Conservation (phyloP, 2,329 filamentous ascomycete species). For the Colletotrichum viniferum region DNA sequence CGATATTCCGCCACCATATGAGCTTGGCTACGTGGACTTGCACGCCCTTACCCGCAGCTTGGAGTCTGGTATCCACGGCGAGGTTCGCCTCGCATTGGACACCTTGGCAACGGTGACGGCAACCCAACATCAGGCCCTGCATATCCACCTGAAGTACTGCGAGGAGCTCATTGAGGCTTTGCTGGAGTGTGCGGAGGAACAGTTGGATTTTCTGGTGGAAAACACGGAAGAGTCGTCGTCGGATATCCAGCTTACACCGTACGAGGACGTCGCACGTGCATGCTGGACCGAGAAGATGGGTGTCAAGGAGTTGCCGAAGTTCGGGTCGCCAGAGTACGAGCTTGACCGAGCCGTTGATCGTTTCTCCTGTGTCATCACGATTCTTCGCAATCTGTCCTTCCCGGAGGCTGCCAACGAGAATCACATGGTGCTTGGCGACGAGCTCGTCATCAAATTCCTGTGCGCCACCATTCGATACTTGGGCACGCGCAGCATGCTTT, state of each 20-base stretch:
- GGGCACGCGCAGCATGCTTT: slow-evolving; percentile 85
- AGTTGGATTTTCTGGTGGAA: slow-evolving; percentile 83
- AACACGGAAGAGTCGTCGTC: slow-evolving; percentile 86
- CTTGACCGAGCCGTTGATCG: slow-evolving; percentile 86
- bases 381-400: slow-evolving; percentile 92
- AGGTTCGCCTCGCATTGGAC: slow-evolving; percentile 90
- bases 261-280: slow-evolving; percentile 86
- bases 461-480: slow-evolving; percentile 84
- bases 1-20: slow-evolving; percentile 73
- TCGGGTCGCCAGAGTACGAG: slow-evolving; percentile 80
- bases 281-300: slow-evolving; percentile 75
- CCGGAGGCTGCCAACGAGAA: slow-evolving; percentile 61
- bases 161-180: slow-evolving; percentile 89
- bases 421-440: slow-evolving; percentile 74
- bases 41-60: slow-evolving; percentile 87
- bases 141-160: slow-evolving; percentile 72
- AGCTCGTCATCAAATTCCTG: slow-evolving; percentile 81
- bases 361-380: slow-evolving; percentile 88
- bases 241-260: slow-evolving; percentile 79
- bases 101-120: slow-evolving; percentile 71
- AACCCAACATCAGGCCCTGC: slow-evolving; percentile 68
- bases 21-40: slow-evolving; percentile 89
- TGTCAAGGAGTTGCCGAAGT: slow-evolving; percentile 73
- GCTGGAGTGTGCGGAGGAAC: slow-evolving; percentile 88
- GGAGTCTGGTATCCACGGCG: slow-evolving; percentile 86